Conservation (phyloP, 2,329 filamentous ascomycete species). For the Pseudogymnoascus sp. region DNA sequence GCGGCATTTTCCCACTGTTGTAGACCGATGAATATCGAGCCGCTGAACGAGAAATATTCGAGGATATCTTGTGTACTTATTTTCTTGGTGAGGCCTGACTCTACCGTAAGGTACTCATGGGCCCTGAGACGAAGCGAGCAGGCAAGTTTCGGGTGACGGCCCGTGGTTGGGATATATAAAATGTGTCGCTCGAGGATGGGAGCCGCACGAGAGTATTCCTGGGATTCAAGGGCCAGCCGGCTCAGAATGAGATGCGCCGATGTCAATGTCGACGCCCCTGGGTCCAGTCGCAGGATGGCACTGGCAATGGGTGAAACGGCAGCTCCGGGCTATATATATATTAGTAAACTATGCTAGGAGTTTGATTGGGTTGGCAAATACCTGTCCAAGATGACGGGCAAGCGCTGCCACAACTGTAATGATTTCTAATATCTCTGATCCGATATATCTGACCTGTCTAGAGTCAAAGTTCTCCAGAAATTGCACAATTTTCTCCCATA, state of each 20-base stretch:
- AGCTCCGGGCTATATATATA: slow-evolving; percentile 16
- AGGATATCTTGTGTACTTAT: slow-evolving; percentile 47
- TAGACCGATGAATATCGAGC: slow-evolving; percentile 53
- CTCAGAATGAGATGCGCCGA: slow-evolving; percentile 50
- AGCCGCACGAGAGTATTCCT: slow-evolving; percentile 45
- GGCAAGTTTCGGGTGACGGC: slow-evolving; percentile 29
- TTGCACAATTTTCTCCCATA: slow-evolving; percentile 41
- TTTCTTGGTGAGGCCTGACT: slow-evolving; percentile 47
- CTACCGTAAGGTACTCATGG: slow-evolving; percentile 48
- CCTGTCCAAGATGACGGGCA: slow-evolving; percentile 18
- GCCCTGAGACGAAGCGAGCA: slow-evolving; percentile 40
- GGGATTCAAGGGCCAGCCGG: slow-evolving; percentile 46
- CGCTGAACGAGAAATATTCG: slow-evolving; percentile 58
- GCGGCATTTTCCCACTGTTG: slow-evolving; percentile 55
- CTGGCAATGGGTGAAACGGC: slow-evolving; percentile 22
- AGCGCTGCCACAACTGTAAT: slow-evolving; percentile 30
- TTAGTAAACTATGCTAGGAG: neutral
- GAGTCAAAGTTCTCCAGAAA: slow-evolving; percentile 37
- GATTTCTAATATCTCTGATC: slow-evolving; percentile 37
- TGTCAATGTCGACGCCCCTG: slow-evolving; percentile 57
- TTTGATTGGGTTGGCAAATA: slow-evolving; percentile 12
- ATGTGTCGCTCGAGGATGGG: slow-evolving; percentile 57
- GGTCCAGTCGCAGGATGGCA: slow-evolving; percentile 58
- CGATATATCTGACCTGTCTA: slow-evolving; percentile 45
- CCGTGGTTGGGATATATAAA: slow-evolving; percentile 51